phyloP scores from a whole-genome alignment of 805 yeast species.

The Cyberlindnera mississippiensis region DNA sequence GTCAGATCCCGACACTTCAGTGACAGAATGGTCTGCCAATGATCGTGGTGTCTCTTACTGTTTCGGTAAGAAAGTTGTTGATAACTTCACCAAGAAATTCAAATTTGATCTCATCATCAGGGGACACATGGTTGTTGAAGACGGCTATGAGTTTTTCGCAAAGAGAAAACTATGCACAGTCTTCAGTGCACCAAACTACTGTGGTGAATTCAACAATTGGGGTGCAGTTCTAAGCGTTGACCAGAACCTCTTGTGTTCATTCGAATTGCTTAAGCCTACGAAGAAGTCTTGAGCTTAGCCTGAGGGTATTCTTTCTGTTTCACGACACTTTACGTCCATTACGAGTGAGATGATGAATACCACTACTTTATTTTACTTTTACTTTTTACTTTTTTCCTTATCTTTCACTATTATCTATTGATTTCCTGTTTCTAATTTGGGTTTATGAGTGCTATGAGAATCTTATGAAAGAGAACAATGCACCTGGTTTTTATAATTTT shows the following conservation, averaged over 20 bases:
- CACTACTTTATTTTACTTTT: too few species aligned
- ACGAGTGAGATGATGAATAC: too few species aligned
- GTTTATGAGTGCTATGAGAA: too few species aligned
- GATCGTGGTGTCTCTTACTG: constrained; percentile 82
- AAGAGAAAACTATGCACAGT: constrained; percentile 72
- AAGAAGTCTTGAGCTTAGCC: constrained; percentile 17
- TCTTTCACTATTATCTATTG: too few species aligned
- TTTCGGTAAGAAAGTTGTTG: constrained; percentile 72
- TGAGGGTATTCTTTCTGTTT: too few species aligned
- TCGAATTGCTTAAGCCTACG: constrained; percentile 84
- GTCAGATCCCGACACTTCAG: constrained; percentile 71
- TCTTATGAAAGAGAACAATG: too few species aligned
- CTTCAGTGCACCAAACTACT: constrained; percentile 77
- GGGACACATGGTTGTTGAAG: constrained; percentile 89
- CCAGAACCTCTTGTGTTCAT: constrained; percentile 86
- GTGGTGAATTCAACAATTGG: constrained; percentile 70
- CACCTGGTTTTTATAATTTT: too few species aligned
- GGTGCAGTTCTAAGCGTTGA: constrained; percentile 98
- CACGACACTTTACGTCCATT: too few species aligned
- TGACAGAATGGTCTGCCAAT: constrained; percentile 69
- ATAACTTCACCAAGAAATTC: constrained; percentile 58
- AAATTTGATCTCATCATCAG: constrained; percentile 74
- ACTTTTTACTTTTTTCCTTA: too few species aligned
- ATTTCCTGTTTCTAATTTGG: too few species aligned
- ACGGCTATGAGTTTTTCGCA: constrained; percentile 80